Percentiles rank a stretch among this genome's conserved stretches.
phyloP scores from a whole-genome alignment of 73 alveolate species.

The Symbiodinium pilosum region DNA sequence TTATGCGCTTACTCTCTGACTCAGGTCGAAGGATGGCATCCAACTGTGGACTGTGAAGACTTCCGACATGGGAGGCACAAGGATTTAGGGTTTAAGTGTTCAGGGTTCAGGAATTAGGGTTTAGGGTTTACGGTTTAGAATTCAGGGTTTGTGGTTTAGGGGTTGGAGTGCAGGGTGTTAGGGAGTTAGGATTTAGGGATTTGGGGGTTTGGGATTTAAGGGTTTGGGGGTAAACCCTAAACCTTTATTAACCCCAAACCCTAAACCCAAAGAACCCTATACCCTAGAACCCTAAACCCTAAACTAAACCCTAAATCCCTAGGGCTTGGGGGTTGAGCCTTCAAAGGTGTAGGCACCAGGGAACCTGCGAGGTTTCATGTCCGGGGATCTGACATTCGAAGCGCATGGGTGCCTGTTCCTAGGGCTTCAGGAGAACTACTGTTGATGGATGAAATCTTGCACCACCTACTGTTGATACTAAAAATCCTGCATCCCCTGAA shows the following conservation, averaged over 20 bases:
- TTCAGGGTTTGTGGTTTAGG: background rate
- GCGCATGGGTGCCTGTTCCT: no score
- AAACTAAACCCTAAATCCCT: no score
- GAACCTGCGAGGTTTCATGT: no score
- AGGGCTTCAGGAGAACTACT: no score
- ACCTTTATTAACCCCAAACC: background rate
- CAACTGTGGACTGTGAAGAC: conserved; percentile 74
- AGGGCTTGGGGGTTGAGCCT: no score
- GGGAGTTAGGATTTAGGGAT: background rate
- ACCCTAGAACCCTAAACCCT: background rate
- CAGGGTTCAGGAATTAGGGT: background rate
- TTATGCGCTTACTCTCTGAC: background rate
- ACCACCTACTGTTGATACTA: no score
- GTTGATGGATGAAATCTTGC: no score
- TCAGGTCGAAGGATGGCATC: conserved; percentile 87
- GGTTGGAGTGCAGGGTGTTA: background rate
- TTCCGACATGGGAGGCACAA: conserved; percentile 71
- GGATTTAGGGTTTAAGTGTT: background rate
- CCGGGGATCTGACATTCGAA: no score
- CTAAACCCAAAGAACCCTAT: background rate
- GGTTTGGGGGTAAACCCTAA: background rate
- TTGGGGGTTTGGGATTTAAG: background rate
- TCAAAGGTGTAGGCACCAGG: no score
- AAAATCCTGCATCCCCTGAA: no score
- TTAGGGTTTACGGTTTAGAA: background rate